A percentile compares a stretch with the other conserved stretches of the same genome.
Conservation (phyloP, 495 filamentous ascomycete genomes). For the Penicillium daleae region DNA sequence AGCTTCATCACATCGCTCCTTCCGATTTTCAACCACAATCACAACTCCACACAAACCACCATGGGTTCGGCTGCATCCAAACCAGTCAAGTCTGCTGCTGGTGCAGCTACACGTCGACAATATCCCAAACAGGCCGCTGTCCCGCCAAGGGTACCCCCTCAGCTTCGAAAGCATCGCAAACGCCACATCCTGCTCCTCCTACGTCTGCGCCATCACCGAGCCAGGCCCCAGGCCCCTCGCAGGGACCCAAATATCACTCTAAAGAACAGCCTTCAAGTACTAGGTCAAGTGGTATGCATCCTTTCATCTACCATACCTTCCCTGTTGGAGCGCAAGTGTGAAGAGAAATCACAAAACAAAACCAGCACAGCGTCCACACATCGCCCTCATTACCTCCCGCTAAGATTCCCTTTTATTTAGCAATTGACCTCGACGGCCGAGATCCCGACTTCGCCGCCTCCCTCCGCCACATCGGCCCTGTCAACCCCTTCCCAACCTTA, state of each 20-base stretch:
- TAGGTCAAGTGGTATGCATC: slow-evolving; percentile 41
- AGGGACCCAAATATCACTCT: slow-evolving; percentile 46
- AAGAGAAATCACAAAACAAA: background rate
- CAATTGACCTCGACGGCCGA: slow-evolving; percentile 67
- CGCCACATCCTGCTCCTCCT: slow-evolving; percentile 29
- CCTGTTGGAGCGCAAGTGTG: no score
- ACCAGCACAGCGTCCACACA: background rate
- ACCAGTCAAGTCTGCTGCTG: slow-evolving; percentile 56
- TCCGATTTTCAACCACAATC: slow-evolving; percentile 12
- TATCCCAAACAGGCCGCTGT: slow-evolving; percentile 57
- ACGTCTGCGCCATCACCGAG: slow-evolving; percentile 24
- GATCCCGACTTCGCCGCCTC: slow-evolving; percentile 66
- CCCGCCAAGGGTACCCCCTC: slow-evolving; percentile 31
- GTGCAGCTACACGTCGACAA: slow-evolving; percentile 55
- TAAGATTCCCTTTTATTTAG: slow-evolving; percentile 36
- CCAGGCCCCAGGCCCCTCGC: slow-evolving; percentile 29
- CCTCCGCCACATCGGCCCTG: slow-evolving; percentile 65
- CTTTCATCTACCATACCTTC: background rate
- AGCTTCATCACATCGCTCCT: slow-evolving; percentile 5
- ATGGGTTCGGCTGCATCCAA: slow-evolving; percentile 72
- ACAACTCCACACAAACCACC: slow-evolving; percentile 7
- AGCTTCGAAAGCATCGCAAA: slow-evolving; percentile 23
- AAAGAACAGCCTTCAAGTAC: slow-evolving; percentile 39
- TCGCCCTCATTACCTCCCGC: background rate
- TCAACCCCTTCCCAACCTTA: slow-evolving; percentile 61